Evolutionary conservation across 148 eudicot genomes (phyloP).

Genomic region (Polygonum aviculare): DNA sequence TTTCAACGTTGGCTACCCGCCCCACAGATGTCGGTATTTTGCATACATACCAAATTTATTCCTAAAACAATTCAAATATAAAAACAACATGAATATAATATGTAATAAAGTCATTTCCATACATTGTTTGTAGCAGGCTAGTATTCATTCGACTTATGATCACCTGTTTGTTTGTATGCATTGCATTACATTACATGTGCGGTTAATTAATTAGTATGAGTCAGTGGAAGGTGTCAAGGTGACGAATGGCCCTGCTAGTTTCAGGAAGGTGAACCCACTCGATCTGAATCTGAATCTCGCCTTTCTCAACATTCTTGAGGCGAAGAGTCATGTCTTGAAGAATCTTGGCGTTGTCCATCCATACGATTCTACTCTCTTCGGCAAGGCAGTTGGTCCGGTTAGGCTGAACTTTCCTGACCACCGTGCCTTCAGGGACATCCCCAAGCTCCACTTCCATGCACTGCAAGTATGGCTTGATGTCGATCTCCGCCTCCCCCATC

Average conservation of each 20-base stretch:
- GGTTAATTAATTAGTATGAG: neutral
- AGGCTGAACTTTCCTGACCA: conserved; percentile 9
- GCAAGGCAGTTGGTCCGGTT: conserved; percentile 4
- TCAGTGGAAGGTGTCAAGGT: neutral
- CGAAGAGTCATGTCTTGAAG: conserved; percentile 12
- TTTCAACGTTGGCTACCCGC: no score
- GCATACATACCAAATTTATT: no score
- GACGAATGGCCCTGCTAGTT: neutral
- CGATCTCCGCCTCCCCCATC: conserved; percentile 12
- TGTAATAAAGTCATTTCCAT: no score
- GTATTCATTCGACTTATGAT: no score
- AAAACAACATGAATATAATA: no score
- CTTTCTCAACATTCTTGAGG: conserved; percentile 10
- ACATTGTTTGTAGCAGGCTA: no score
- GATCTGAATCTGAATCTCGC: conserved; percentile 12
- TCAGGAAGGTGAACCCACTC: conserved; percentile 10
- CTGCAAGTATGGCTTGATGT: conserved; percentile 11
- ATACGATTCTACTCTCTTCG: conserved; percentile 7
- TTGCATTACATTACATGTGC: no score
- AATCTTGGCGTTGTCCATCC: neutral
- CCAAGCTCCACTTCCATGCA: conserved; percentile 8
- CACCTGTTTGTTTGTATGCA: no score
- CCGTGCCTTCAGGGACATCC: conserved; percentile 4
- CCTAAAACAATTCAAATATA: no score
- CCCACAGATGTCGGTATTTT: no score